These are phyloP conservation scores for Erodium trifolium DNA, from an alignment of 441 rosid species.

Conservation along the genomic window DNA sequence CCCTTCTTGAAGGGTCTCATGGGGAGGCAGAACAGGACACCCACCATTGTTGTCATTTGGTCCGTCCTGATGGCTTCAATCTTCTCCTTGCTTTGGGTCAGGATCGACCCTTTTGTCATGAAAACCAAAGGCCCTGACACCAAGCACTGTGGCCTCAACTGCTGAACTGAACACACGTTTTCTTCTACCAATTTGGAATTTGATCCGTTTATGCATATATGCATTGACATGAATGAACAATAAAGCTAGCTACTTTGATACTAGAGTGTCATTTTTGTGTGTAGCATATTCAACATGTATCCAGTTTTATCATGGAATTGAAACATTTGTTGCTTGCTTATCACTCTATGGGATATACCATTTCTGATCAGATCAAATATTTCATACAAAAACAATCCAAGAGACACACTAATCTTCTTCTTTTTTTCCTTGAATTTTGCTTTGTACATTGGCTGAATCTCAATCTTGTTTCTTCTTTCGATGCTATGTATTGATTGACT, in stretches of 20 bases:
- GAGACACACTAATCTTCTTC: not conserved
- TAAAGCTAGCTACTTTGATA: not conserved
- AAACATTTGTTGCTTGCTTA: not conserved
- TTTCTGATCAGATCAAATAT: too few relatives aligned
- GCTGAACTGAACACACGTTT: slow-evolving; percentile 22
- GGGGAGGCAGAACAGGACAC: slow-evolving; percentile 97
- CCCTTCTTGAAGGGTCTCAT: slow-evolving; percentile 97
- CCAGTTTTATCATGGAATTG: not conserved
- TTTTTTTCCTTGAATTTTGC: not conserved
- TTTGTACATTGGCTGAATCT: slow-evolving; percentile 13
- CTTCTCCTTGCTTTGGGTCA: slow-evolving; percentile 86
- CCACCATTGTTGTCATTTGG: slow-evolving; percentile 92
- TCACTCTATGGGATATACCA: too few relatives aligned
- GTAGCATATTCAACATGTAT: not conserved
- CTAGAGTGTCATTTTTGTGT: not conserved
- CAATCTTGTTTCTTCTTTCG: slow-evolving; percentile 10
- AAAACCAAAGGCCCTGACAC: slow-evolving; percentile 76
- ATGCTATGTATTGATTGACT: slow-evolving; percentile 18
- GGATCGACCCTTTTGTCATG: slow-evolving; percentile 84
- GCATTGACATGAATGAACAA: not conserved
- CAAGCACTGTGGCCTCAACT: slow-evolving; percentile 81
- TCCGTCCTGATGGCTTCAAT: slow-evolving; percentile 83
- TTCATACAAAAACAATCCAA: not conserved
- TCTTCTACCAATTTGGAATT: not conserved
- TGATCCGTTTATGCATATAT: not conserved